Evolutionary conservation across 768 basidiomycete species (phyloP), one percentile per base, ranked within the genome.

Genomic region (Pleurotus citrinopileatus): DNA sequence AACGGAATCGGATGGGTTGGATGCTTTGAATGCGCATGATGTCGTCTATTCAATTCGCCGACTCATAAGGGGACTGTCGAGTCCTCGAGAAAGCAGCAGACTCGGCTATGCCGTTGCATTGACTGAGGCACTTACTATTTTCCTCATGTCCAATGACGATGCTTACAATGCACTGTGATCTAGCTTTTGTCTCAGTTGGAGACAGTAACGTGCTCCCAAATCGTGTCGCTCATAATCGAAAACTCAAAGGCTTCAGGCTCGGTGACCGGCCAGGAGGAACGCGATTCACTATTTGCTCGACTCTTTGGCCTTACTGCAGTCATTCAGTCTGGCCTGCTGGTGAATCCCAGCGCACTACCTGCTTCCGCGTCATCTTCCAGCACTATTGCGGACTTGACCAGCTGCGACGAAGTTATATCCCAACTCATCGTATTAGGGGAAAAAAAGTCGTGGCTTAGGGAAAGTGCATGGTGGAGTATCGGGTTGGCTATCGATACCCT

Each of bases 71-170:
- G 96, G 96, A 10, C 76, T 99, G 26, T 92, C 90, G 0, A 95
- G 92, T 67, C 89, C 94, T 1, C 77, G 94, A 61, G 95, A 99
- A 67, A 92, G 91, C 67, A 96, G 94, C 68, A 73, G 96, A 59
- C 73, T 98, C 32, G 96, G 96, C 15, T 99, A 98, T 66, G 93
- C 94, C 7, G 96, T 99, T 40, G 94, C 94, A 27, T 74, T 99
- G 60, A 94, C 96, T 0, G 95, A 97, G 78, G 95, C 96, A 60
- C 82, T 65, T 42, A n/a, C n/a, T n/a, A n/a, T n/a, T n/a, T n/a
- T n/a, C n/a, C n/a, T n/a, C n/a, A 34, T 34, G n/a, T 34, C n/a
- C 32, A 51, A 23, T 27, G 36, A 28, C 46, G 42, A 56, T 28
- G 29, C 47, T 37, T 47, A 53, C 56, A 9, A 58, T 56, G n/a